Evolutionary conservation across 2,329 filamentous ascomycete species (phyloP).

Genomic region (Pezicula rhizophila): DNA sequence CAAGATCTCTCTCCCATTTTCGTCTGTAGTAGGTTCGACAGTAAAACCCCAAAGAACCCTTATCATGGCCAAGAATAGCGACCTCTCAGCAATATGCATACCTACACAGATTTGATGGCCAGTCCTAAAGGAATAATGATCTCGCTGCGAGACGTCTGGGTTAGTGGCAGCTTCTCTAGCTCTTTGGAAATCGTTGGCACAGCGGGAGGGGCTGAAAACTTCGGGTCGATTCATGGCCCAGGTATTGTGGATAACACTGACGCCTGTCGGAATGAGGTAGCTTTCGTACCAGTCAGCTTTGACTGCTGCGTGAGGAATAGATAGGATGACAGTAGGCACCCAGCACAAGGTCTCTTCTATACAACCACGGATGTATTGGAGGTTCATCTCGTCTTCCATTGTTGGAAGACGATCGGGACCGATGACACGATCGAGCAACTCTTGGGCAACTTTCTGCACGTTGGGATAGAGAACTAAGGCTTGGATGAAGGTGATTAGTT

Average conservation of each 20-base stretch:
- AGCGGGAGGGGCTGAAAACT: slow-evolving; percentile 24
- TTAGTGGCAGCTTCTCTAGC: slow-evolving; percentile 19
- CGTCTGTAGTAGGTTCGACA: slow-evolving; percentile 20
- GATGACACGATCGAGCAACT: slow-evolving; percentile 35
- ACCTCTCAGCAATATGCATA: slow-evolving; percentile 45
- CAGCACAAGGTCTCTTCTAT: slow-evolving; percentile 33
- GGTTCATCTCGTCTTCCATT: slow-evolving; percentile 29
- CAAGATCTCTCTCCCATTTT: slow-evolving; percentile 23
- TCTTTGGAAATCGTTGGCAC: not conserved
- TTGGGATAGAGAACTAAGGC: slow-evolving; percentile 32
- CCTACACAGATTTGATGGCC: slow-evolving; percentile 52
- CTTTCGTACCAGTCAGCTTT: slow-evolving; percentile 39
- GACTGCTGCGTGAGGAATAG: slow-evolving; percentile 30
- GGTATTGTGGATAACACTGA: slow-evolving; percentile 33
- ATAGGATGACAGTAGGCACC: slow-evolving; percentile 28
- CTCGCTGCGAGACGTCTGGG: slow-evolving; percentile 36
- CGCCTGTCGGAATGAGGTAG: slow-evolving; percentile 38
- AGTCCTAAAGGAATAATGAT: slow-evolving; percentile 49
- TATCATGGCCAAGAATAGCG: slow-evolving; percentile 39
- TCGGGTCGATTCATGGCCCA: slow-evolving; percentile 39
- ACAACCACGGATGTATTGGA: slow-evolving; percentile 36
- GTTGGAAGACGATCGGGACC: slow-evolving; percentile 31
- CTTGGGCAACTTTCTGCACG: slow-evolving; percentile 37
- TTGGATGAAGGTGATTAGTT: slow-evolving; percentile 32
- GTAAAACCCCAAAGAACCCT: slow-evolving; percentile 28